A percentile compares a stretch with the other conserved stretches of the same genome.
These are phyloP conservation scores for Protea cynaroides DNA, from an alignment of 164 flowering plant species.

Conservation along the genomic window DNA sequence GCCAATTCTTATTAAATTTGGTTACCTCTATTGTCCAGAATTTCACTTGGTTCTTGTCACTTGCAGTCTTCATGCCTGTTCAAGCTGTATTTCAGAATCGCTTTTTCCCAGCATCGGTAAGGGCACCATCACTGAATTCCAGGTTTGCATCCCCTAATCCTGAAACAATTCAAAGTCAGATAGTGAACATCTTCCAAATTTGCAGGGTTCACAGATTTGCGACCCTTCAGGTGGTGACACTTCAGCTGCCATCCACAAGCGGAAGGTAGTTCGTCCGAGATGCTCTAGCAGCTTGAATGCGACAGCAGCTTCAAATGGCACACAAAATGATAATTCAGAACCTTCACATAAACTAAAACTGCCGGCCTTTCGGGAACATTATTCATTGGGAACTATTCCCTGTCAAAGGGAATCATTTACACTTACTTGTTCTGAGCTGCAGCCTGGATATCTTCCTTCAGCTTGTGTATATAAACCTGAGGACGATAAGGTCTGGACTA, in stretches of 20 bases:
- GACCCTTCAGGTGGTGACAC: conserved; percentile 9
- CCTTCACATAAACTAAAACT: conserved; percentile 4
- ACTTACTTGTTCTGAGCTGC: conserved; percentile 11
- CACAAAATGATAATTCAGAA: conserved; percentile 7
- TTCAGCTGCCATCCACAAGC: conserved; percentile 8
- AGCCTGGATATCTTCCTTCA: conserved; percentile 9
- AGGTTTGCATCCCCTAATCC: conserved; percentile 1
- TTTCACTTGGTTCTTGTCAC: conserved; percentile 2
- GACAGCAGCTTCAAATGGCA: conserved; percentile 10
- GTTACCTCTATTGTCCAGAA: background rate
- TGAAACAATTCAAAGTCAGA: conserved; percentile 6
- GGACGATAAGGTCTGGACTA: conserved; percentile 18
- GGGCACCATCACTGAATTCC: conserved; percentile 10
- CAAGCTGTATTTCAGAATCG: conserved; percentile 19
- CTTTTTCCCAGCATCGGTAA: conserved; percentile 5
- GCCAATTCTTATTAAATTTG: no score
- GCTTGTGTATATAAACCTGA: conserved; percentile 6
- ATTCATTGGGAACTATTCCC: conserved; percentile 7
- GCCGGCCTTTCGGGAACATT: conserved; percentile 5
- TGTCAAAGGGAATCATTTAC: background rate
- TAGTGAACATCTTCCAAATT: conserved; percentile 9
- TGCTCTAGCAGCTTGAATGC: conserved; percentile 3
- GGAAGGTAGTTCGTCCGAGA: conserved; percentile 16
- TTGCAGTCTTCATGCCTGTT: conserved; percentile 20
- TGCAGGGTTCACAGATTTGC: conserved; percentile 5